Evolutionary conservation across 805 yeast species (phyloP).

Genomic region (Saturnispora diversa): DNA sequence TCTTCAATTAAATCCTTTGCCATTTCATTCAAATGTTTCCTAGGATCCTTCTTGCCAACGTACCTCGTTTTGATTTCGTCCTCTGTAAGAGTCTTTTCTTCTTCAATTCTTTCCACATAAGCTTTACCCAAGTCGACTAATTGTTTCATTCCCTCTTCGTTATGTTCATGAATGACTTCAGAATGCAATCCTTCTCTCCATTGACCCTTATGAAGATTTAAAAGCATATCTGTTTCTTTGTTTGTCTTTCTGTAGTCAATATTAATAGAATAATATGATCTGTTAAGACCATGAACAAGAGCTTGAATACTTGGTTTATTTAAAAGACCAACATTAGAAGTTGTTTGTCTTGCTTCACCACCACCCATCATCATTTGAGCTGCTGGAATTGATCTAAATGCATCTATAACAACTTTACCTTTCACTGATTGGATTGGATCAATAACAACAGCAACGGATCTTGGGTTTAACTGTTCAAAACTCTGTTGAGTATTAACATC

Average conservation of each 20-base stretch:
- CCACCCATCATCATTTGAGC: constrained; percentile 89
- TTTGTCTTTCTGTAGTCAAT: constrained; percentile 91
- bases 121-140: constrained; percentile 87
- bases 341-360: constrained; percentile 95
- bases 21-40: constrained; percentile 88
- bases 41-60: constrained; percentile 98
- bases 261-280: constrained; percentile 92
- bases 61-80: constrained; percentile 91
- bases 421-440: constrained; percentile 98
- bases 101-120: constrained; percentile 83
- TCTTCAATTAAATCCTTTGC: constrained; percentile 83
- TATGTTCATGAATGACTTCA: constrained; percentile 74
- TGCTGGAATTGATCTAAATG: constrained; percentile 88
- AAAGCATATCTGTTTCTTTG: constrained; percentile 85
- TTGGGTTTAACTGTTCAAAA: constrained; percentile 87
- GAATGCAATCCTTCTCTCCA: constrained; percentile 91
- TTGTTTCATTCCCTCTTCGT: constrained; percentile 60
- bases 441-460: constrained; percentile 97
- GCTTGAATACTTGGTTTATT: constrained; percentile 97
- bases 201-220: constrained; percentile 87
- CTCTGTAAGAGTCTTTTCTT: constrained; percentile 81
- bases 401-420: constrained; percentile 98
- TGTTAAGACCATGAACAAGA: constrained; percentile 90
- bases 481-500: constrained; percentile 98
- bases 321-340: constrained; percentile 89